phyloP scores from a whole-genome alignment of 345 rosid species.

The Boechera stricta region DNA sequence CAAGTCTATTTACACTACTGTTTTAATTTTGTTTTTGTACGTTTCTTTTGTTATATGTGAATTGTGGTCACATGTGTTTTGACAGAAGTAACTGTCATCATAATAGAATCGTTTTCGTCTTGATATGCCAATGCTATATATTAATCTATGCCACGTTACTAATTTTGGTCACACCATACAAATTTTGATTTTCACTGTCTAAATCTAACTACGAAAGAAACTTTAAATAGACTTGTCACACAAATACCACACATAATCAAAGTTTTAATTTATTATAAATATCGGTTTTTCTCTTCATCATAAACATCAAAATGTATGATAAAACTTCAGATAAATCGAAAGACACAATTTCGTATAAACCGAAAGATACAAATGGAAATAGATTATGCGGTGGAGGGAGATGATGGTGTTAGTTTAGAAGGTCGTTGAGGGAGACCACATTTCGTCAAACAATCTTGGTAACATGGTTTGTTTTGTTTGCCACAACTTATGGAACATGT shows the following conservation, averaged over 20 bases:
- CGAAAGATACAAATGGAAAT: neutral
- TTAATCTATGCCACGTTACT: too few species aligned
- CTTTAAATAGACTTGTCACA: neutral
- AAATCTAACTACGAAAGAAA: too few species aligned
- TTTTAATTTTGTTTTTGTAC: constrained; percentile 13
- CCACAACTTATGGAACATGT: constrained; percentile 40
- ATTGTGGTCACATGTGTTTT: constrained; percentile 28
- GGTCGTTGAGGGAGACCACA: constrained; percentile 35
- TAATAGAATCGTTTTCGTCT: constrained; percentile 3
- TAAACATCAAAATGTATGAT: neutral
- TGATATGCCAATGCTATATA: too few species aligned
- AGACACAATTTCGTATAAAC: neutral
- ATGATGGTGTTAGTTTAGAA: neutral
- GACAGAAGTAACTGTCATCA: constrained; percentile 15
- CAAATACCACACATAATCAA: neutral
- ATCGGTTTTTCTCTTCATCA: neutral
- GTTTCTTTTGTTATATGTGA: constrained; percentile 36
- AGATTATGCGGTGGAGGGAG: neutral
- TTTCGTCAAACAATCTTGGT: constrained; percentile 29
- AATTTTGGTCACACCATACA: too few species aligned
- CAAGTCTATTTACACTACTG: constrained; percentile 11
- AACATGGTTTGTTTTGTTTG: constrained; percentile 36
- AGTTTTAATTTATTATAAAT: neutral
- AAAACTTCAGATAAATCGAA: neutral
- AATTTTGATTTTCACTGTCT: too few species aligned